A percentile compares a stretch with the other conserved stretches of the same genome.
Conservation (phyloP, 441 rosid species). For the Isatis lusitanica region DNA sequence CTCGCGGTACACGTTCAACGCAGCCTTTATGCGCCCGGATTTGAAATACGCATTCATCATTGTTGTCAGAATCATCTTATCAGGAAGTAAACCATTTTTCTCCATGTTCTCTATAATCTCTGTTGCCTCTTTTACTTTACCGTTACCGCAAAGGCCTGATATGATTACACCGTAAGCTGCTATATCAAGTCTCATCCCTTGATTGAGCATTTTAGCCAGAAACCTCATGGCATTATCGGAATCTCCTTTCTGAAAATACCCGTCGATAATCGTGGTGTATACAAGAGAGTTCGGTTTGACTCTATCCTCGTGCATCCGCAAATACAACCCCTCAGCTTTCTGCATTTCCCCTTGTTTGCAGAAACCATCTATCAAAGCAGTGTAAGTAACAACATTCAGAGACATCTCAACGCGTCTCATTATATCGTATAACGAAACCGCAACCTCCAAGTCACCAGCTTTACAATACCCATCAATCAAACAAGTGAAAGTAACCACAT, state of each 20-base stretch:
- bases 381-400: conserved; percentile 39
- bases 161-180: conserved; percentile 37
- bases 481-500: conserved; percentile 45
- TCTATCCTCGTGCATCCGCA: conserved; percentile 29
- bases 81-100: conserved; percentile 37
- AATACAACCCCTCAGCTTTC: conserved; percentile 37
- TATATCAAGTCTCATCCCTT: conserved; percentile 40
- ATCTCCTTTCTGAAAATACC: conserved; percentile 38
- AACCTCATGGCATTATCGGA: conserved; percentile 40
- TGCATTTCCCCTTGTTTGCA: conserved; percentile 39
- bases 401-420: conserved; percentile 31
- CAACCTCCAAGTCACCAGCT: conserved; percentile 39
- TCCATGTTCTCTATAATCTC: conserved; percentile 35
- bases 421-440: conserved; percentile 34
- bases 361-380: conserved; percentile 42
- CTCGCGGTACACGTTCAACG: conserved; percentile 24
- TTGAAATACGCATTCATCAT: conserved; percentile 43
- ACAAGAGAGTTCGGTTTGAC: conserved; percentile 33
- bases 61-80: conserved; percentile 39
- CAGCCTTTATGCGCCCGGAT: conserved; percentile 39
- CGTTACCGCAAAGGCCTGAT: conserved; percentile 39
- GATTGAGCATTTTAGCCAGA: conserved; percentile 38
- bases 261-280: conserved; percentile 40
- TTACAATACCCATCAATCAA: conserved; percentile 47
- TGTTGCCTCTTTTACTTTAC: conserved; percentile 33